Evolutionary conservation across 768 basidiomycete species (phyloP).

Genomic region (Leccinum aurantiacum): DNA sequence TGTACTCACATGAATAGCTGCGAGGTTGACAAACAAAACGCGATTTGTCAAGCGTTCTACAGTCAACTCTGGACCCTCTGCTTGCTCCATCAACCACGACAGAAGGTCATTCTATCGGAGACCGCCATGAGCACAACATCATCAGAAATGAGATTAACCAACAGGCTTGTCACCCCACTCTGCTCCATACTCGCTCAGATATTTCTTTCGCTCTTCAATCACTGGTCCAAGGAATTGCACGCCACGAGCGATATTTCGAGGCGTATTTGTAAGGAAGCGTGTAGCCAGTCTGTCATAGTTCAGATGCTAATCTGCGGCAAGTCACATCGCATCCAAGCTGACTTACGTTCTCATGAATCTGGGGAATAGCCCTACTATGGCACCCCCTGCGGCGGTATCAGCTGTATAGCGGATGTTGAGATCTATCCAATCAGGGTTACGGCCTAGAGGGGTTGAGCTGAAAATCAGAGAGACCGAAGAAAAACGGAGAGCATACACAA

Average conservation of each 20-base stretch:
- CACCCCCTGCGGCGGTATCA: slow-evolving; percentile 22
- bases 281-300: not conserved
- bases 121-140: not conserved
- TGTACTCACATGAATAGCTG: not conserved
- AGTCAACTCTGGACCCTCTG: slow-evolving; percentile 1
- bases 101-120: not conserved
- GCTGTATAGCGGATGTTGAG: slow-evolving; percentile 33
- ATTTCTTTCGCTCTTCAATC: slow-evolving; percentile 1
- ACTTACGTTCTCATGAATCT: not conserved
- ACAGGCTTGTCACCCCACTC: not conserved
- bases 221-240: slow-evolving; percentile 1
- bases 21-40: not conserved
- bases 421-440: slow-evolving; percentile 6
- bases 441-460: not conserved
- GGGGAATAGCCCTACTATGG: slow-evolving; percentile 24
- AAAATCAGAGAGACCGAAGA: not conserved
- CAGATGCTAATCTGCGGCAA: not conserved
- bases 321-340: not conserved
- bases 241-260: not conserved
- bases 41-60: not conserved
- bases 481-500: slow-evolving; percentile 32
- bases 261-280: not conserved
- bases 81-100: slow-evolving; percentile 9
- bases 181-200: not conserved
- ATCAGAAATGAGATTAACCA: not conserved